A percentile compares a stretch with the other conserved stretches of the same genome.
phyloP scores from a whole-genome alignment of 306 rosid genomes.

The Vicia faba region DNA sequence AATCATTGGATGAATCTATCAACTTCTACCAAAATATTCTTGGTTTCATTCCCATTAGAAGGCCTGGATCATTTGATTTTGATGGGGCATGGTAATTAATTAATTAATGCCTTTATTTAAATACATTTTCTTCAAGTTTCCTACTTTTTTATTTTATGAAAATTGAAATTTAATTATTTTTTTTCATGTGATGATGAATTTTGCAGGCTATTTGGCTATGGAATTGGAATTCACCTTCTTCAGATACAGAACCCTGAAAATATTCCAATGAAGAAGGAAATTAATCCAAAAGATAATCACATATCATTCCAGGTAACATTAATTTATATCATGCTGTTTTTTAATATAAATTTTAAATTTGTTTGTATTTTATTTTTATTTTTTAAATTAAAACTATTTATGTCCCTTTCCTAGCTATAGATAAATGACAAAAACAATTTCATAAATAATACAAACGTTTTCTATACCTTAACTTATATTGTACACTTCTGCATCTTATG shows the following conservation, averaged over 20 bases:
- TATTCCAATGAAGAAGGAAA: slow-evolving; percentile 56
- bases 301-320: slow-evolving; percentile 79
- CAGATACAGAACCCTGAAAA: slow-evolving; percentile 61
- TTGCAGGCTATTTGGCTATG: slow-evolving; percentile 77
- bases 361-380: too few species aligned
- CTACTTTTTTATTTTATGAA: neutral
- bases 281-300: slow-evolving; percentile 94
- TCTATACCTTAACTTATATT: too few species aligned
- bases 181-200: neutral
- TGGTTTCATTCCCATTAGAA: slow-evolving; percentile 77
- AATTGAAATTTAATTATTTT: neutral
- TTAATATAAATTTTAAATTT: too few species aligned
- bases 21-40: slow-evolving; percentile 76
- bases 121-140: neutral
- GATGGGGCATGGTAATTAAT: slow-evolving; percentile 79
- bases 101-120: neutral
- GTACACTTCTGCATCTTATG: too few species aligned
- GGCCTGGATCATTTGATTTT: slow-evolving; percentile 89
- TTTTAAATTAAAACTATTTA: too few species aligned
- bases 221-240: slow-evolving; percentile 87
- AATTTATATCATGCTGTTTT: neutral
- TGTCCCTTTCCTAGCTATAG: too few species aligned
- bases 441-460: too few species aligned
- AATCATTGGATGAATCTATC: slow-evolving; percentile 64
- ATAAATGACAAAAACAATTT: too few species aligned